phyloP scores from a whole-genome alignment of 192 early-diverging fungal genomes.

The Coemansia sp. region DNA sequence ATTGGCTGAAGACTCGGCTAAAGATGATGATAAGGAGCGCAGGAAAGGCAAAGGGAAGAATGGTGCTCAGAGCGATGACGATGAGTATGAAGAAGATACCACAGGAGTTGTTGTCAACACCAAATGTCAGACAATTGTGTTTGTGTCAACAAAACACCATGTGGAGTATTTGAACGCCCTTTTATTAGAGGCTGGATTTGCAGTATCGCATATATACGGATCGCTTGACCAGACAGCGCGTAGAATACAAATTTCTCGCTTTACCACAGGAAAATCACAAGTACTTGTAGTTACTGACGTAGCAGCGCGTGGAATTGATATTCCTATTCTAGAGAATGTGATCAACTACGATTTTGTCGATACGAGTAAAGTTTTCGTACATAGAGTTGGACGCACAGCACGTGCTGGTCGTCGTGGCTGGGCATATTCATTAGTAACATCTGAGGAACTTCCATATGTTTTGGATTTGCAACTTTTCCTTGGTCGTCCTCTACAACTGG shows the following conservation, averaged over 20 bases:
- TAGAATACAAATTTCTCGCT: constrained; percentile 80
- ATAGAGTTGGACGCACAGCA: constrained; percentile 94
- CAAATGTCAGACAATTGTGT: constrained; percentile 80
- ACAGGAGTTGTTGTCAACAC: neutral
- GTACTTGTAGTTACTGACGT: constrained; percentile 94
- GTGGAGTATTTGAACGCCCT: constrained; percentile 90
- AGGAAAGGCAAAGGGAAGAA: constrained; percentile 42
- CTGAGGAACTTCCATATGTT: constrained; percentile 89
- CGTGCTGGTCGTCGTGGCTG: constrained; percentile 91
- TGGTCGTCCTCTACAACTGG: constrained; percentile 68
- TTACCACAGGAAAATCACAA: constrained; percentile 75
- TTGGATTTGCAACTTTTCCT: constrained; percentile 93
- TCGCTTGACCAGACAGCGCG: constrained; percentile 90
- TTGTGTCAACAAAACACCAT: constrained; percentile 96
- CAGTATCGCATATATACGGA: constrained; percentile 89
- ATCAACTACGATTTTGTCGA: constrained; percentile 96
- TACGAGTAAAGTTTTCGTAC: constrained; percentile 91
- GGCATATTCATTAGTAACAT: constrained; percentile 84
- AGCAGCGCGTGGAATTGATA: constrained; percentile 99
- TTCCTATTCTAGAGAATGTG: constrained; percentile 95
- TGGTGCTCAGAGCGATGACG: neutral
- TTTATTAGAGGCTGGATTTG: constrained; percentile 67
- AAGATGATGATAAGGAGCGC: constrained; percentile 14
- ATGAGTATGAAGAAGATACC: constrained; percentile 1
- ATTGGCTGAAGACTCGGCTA: constrained; percentile 1